Evolutionary conservation across 1,284 basidiomycete genomes (phyloP).

Genomic region (Phylloboletellus chloephorus): DNA sequence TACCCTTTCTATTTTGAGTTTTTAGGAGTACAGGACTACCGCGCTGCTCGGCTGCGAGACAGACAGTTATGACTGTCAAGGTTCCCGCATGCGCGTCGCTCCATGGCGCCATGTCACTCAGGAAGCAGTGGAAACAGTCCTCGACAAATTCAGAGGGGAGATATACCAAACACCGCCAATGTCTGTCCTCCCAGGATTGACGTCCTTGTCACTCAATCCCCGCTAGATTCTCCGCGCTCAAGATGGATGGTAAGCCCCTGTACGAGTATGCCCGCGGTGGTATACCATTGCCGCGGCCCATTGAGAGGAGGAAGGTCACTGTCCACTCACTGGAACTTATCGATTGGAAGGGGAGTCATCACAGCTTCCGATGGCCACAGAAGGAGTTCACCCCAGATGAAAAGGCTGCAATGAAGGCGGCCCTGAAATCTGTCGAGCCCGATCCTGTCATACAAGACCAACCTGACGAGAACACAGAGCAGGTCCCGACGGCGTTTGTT

Average conservation of each 20-base stretch:
- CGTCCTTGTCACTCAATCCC: slow-evolving; percentile 9
- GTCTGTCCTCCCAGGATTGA: slow-evolving; percentile 45
- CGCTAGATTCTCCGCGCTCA: slow-evolving; percentile 89
- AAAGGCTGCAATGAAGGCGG: slow-evolving; percentile 61
- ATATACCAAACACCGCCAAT: slow-evolving; percentile 90
- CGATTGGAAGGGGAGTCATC: slow-evolving; percentile 64
- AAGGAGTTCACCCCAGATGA: slow-evolving; percentile 66
- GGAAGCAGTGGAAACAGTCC: slow-evolving; percentile 64
- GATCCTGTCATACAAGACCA: slow-evolving; percentile 31
- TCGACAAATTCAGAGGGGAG: slow-evolving; percentile 80
- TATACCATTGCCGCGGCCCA: slow-evolving; percentile 87
- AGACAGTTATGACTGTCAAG: slow-evolving; percentile 91
- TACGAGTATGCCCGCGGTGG: slow-evolving; percentile 95
- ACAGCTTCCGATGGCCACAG: slow-evolving; percentile 68
- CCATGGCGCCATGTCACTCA: slow-evolving; percentile 83
- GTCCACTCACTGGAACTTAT: slow-evolving; percentile 75
- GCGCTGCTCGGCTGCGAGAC: slow-evolving; percentile 93
- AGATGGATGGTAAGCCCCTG: slow-evolving; percentile 95
- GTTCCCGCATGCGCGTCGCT: slow-evolving; percentile 68
- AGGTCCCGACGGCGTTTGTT: slow-evolving; percentile 74
- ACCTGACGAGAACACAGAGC: slow-evolving; percentile 34
- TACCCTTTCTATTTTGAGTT: slow-evolving; percentile 9
- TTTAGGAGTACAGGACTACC: slow-evolving; percentile 86
- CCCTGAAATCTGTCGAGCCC: slow-evolving; percentile 46
- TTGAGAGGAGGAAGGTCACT: slow-evolving; percentile 81